Evolutionary conservation across 345 rosid species (phyloP).

Genomic region (Mercurialis annua): DNA sequence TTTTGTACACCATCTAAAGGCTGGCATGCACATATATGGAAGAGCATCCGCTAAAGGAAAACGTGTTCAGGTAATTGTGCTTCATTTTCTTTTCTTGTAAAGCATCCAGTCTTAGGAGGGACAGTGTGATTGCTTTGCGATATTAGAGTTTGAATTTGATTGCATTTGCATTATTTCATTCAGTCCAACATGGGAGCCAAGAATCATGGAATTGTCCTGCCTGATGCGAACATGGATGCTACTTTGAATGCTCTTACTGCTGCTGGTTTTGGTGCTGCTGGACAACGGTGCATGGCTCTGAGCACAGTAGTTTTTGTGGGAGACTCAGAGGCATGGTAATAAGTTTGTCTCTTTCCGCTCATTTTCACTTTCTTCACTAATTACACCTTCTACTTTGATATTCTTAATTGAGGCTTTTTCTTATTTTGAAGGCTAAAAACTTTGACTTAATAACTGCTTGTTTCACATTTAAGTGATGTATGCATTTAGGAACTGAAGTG

Average conservation of each 20-base stretch:
- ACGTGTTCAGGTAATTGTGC: slow-evolving; percentile 77
- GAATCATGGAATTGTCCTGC: slow-evolving; percentile 82
- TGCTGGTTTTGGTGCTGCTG: slow-evolving; percentile 99
- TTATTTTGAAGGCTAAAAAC: not conserved
- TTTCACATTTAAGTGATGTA: not conserved
- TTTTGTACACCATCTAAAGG: slow-evolving; percentile 41
- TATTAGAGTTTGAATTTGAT: slow-evolving; percentile 10
- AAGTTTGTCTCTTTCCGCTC: not conserved
- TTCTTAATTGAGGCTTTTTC: not conserved
- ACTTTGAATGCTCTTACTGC: slow-evolving; percentile 82
- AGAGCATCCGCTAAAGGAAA: slow-evolving; percentile 93
- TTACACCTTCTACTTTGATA: not conserved
- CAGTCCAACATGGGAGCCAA: slow-evolving; percentile 99
- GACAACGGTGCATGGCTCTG: slow-evolving; percentile 98
- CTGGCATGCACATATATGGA: slow-evolving; percentile 93
- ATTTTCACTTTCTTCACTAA: not conserved
- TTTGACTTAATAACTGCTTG: not conserved
- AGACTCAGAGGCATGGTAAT: slow-evolving; percentile 68
- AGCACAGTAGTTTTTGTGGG: slow-evolving; percentile 93
- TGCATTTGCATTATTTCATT: slow-evolving; percentile 23
- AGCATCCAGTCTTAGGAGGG: not conserved
- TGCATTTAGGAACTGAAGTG: not conserved
- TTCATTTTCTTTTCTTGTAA: not conserved
- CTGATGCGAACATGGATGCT: slow-evolving; percentile 79
- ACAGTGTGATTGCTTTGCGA: not conserved